Base-by-base conservation (phyloP, 495 filamentous ascomycete species). In the Penicillium turbatum region DNA sequence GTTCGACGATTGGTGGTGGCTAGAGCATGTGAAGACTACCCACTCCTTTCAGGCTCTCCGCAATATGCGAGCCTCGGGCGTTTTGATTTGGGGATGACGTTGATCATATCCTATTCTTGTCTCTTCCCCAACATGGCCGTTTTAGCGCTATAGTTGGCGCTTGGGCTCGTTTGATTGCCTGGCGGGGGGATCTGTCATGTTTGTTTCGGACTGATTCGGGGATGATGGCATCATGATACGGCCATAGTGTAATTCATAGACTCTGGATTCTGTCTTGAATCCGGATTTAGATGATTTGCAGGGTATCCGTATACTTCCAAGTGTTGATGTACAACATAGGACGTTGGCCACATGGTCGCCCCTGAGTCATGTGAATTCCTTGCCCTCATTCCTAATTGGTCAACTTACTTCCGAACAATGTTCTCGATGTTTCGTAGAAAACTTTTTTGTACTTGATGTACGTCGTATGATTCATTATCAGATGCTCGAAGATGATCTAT, bases 11-110 rank as follows among this genome's bases (percentile, higher is more conserved):
- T 36, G 16, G 55, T 34, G 17, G 16, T 15, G 6, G 30, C 47
- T 44, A 41, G 53, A 30, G 37, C 63, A 66, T 66, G 63, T 66
- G 63, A 66, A 65, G 37, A 16, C 26, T 7, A 32, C 48, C 48
- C 48, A 41, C 48, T 27, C 26, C 47, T 49, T 55, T 40, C 41
- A 53, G 52, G 52, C 60, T 36, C 54, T 52, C 54, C 50, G 54
- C 57, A 54, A 55, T 48, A 51, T 27, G 21, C 21, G 54, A 63
- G 57, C 63, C 63, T 60, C 60, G 63, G 63, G 52, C 50, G 6
- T 38, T 48, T 36, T 26, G 15, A 34, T 38, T 44, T 6, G 44
- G 44, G 24, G 39, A 56, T 63, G 56, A 53, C 44, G 60, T 65
- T 48, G 56, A 65, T 58, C 62, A 6, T 37, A 51, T 27, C 49